Conservation (phyloP, 2,329 filamentous ascomycete species). For the Exutisphaerella laricina region DNA sequence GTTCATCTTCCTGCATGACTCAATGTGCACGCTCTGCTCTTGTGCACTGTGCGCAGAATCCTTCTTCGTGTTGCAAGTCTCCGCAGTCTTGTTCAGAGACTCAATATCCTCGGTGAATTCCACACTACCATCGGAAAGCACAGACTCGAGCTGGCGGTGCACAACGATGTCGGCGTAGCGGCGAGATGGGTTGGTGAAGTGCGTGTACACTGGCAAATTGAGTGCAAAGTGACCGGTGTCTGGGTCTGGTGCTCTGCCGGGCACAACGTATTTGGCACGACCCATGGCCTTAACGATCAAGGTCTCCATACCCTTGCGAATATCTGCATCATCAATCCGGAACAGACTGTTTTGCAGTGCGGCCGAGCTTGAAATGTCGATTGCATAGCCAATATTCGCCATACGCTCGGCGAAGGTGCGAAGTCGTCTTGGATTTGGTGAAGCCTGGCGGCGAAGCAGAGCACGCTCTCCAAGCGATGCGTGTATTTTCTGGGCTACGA, state of each 20-base stretch:
- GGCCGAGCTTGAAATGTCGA: constrained; percentile 85
- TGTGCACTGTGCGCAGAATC: constrained; percentile 96
- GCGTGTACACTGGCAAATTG: constrained; percentile 90
- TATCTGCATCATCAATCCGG: constrained; percentile 78
- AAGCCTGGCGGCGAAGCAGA: constrained; percentile 76
- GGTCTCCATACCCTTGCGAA: constrained; percentile 98
- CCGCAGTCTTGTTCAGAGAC: constrained; percentile 80
- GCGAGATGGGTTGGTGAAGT: constrained; percentile 92
- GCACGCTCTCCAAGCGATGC: constrained; percentile 84
- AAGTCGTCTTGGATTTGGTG: constrained; percentile 81
- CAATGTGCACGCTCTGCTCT: constrained; percentile 98
- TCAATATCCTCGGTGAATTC: constrained; percentile 90
- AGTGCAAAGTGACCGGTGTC: constrained; percentile 82
- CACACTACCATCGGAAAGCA: constrained; percentile 71
- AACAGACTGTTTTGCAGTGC: constrained; percentile 91
- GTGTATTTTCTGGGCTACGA: constrained; percentile 78
- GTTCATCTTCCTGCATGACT: constrained; percentile 94
- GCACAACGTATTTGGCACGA: constrained; percentile 89
- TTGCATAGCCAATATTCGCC: constrained; percentile 81
- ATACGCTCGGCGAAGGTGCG: constrained; percentile 90
- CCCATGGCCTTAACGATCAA: constrained; percentile 92
- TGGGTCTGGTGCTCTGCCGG: constrained; percentile 70
- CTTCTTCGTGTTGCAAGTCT: constrained; percentile 98
- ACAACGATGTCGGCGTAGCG: constrained; percentile 94
- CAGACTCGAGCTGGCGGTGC: constrained; percentile 85